Conservation (phyloP, 2,329 filamentous ascomycete species). For the Paracoccidioides brasiliensis region DNA sequence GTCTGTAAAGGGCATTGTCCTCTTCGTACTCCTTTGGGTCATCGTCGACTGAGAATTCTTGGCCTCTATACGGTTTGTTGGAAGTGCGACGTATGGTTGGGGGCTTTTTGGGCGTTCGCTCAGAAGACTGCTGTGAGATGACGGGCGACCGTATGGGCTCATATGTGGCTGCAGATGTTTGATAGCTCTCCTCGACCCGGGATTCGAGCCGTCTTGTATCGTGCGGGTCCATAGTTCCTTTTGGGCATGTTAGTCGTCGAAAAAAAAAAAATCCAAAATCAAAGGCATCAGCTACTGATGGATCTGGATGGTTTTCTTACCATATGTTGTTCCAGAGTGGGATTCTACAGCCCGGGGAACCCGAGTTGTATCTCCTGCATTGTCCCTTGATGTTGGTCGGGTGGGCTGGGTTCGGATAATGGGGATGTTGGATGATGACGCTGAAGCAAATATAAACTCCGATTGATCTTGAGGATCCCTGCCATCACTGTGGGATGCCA, state of each 20-base stretch:
- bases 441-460: conserved; percentile 4
- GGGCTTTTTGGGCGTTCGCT: conserved; percentile 52
- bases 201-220: conserved; percentile 10
- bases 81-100: conserved; percentile 59
- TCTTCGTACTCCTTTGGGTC: conserved; percentile 67
- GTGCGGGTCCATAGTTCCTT: conserved; percentile 20
- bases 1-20: conserved; percentile 30
- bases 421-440: conserved; percentile 2
- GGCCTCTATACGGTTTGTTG: conserved; percentile 68
- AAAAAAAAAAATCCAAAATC: neutral
- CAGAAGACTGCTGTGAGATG: conserved; percentile 21
- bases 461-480: conserved; percentile 2
- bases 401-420: conserved; percentile 1
- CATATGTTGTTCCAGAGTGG: conserved; percentile 1
- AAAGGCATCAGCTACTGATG: neutral
- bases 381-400: neutral
- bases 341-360: neutral
- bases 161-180: neutral
- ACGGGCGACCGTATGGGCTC: conserved; percentile 34
- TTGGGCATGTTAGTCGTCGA: neutral
- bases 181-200: neutral
- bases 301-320: neutral
- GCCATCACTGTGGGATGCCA: conserved; percentile 7
- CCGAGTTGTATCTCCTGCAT: neutral
- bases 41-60: conserved; percentile 84